phyloP scores from a whole-genome alignment of 805 yeast species.

The Sungouiozyma intestinalis region DNA sequence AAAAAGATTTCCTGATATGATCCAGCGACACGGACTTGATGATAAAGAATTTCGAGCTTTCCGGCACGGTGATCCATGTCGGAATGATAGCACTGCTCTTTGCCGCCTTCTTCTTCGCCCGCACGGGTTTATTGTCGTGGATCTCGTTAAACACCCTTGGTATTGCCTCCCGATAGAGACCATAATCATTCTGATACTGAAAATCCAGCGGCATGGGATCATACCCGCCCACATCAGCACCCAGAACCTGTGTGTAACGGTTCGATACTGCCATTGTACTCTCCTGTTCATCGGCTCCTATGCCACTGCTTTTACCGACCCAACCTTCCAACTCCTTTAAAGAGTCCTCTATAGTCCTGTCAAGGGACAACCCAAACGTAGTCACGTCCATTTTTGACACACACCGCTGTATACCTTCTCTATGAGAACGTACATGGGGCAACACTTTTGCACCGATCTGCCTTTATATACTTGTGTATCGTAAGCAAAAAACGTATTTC shows the following conservation, averaged over 20 bases:
- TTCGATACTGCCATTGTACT: too few species aligned
- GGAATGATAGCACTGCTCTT: slow-evolving; percentile 15
- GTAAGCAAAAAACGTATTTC: background rate
- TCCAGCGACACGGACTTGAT: slow-evolving; percentile 43
- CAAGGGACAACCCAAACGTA: background rate
- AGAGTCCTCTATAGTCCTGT: slow-evolving; percentile 8
- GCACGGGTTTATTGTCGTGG: background rate
- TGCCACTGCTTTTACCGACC: background rate
- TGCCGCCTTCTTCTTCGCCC: background rate
- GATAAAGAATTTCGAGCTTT: slow-evolving; percentile 35
- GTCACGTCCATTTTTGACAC: too few species aligned
- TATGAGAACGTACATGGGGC: too few species aligned
- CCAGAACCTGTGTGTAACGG: too few species aligned
- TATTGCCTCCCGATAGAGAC: background rate
- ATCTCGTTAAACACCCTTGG: background rate
- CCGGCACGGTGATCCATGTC: slow-evolving; percentile 24
- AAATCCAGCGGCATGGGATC: too few species aligned
- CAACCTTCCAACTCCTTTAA: slow-evolving; percentile 15
- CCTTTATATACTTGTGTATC: background rate
- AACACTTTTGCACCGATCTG: too few species aligned
- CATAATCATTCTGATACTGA: too few species aligned
- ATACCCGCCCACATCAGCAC: too few species aligned
- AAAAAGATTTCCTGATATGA: slow-evolving; percentile 41
- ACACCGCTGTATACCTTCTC: too few species aligned
- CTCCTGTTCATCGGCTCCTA: too few species aligned